Conservation (phyloP, 345 rosid genomes). For the Streptanthus diversifolius region DNA sequence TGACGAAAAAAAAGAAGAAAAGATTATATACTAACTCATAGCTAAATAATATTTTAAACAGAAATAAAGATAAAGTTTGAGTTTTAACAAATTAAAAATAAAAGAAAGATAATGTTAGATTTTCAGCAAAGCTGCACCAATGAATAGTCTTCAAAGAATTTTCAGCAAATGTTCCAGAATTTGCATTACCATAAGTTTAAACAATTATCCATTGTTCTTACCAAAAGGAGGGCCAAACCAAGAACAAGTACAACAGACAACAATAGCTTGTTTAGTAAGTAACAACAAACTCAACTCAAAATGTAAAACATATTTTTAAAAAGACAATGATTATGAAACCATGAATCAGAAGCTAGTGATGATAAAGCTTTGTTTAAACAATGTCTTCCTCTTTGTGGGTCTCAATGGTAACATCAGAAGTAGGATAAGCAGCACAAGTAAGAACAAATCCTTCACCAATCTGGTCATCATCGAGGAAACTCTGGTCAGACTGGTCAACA, state of each 20-base stretch:
- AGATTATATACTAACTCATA: too few relatives aligned
- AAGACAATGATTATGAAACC: background rate
- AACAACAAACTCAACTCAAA: conserved; percentile 28
- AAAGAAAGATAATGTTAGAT: background rate
- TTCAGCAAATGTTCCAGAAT: background rate
- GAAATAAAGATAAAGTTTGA: background rate
- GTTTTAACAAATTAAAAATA: background rate
- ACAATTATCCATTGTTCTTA: conserved; percentile 22
- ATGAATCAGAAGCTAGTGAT: background rate
- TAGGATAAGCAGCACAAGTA: conserved; percentile 74
- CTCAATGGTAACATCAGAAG: conserved; percentile 52
- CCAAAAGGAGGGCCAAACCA: conserved; percentile 5
- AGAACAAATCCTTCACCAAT: conserved; percentile 60
- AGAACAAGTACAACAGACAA: conserved; percentile 24
- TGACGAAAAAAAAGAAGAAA: too few relatives aligned
- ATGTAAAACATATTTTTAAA: background rate
- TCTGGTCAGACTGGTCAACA: conserved; percentile 77
- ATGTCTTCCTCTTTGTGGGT: conserved; percentile 89
- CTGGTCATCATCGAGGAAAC: conserved; percentile 88
- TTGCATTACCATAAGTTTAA: background rate
- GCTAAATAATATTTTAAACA: background rate
- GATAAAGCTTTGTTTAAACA: conserved; percentile 23
- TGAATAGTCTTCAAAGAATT: background rate
- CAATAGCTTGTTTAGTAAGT: conserved; percentile 7
- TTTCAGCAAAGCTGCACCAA: background rate